These are phyloP conservation scores for Lagenidium giganteum DNA, from an alignment of 352 stramenopile genomes.

Conservation along the genomic window DNA sequence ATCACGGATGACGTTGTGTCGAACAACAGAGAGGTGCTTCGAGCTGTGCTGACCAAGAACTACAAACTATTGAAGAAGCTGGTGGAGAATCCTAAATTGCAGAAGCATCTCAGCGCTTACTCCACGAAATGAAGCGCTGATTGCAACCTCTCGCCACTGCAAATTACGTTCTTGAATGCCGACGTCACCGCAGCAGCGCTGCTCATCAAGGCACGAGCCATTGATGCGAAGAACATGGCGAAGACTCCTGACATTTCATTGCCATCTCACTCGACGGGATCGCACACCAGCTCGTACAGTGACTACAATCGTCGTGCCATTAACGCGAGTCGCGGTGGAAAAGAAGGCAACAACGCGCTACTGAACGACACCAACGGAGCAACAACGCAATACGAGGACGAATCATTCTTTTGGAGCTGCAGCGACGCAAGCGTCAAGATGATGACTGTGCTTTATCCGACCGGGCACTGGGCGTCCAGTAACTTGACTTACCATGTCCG, in stretches of 20 bases:
- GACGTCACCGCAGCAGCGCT: constrained; percentile 6
- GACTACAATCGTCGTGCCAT: constrained; percentile 19
- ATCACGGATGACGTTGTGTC: constrained; percentile 6
- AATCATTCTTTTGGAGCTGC: constrained; percentile 4
- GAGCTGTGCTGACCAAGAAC: constrained; percentile 7
- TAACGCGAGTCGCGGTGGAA: constrained; percentile 15
- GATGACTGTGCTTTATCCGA: constrained; percentile 1
- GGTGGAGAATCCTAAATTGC: background rate
- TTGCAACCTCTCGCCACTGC: constrained; percentile 2
- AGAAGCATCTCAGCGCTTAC: constrained; percentile 2
- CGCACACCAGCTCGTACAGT: constrained; percentile 13
- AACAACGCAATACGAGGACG: background rate
- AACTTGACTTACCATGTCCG: background rate
- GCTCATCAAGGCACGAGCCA: constrained; percentile 1
- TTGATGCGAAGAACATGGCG: background rate
- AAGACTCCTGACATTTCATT: constrained; percentile 5
- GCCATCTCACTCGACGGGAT: constrained; percentile 7
- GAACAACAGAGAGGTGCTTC: constrained; percentile 9
- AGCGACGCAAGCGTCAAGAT: background rate
- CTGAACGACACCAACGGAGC: constrained; percentile 3
- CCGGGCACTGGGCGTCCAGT: background rate
- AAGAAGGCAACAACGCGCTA: constrained; percentile 18
- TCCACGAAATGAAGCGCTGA: constrained; percentile 1
- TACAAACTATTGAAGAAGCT: constrained; percentile 10
- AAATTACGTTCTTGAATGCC: constrained; percentile 8